phyloP scores from a whole-genome alignment of 2,329 filamentous ascomycete species.

The Aspergillus novoparasiticus region DNA sequence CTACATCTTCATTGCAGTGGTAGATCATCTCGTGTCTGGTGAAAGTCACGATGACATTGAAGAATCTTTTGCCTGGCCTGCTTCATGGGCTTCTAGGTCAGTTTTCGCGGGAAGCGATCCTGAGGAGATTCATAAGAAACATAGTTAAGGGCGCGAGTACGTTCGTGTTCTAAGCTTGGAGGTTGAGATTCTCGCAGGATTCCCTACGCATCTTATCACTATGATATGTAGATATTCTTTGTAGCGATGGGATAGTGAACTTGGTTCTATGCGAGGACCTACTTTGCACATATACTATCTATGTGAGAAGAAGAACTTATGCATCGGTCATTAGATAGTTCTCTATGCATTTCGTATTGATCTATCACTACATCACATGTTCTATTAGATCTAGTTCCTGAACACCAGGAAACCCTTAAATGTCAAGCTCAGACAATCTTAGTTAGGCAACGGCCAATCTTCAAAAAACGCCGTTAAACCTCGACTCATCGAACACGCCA shows the following conservation, averaged over 20 bases:
- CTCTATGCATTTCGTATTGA: neutral
- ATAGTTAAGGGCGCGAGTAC: neutral
- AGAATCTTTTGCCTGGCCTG: constrained; percentile 23
- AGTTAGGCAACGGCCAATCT: constrained; percentile 13
- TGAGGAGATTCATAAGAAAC: neutral
- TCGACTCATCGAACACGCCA: constrained; percentile 25
- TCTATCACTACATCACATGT: neutral
- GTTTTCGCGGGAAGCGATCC: constrained; percentile 14
- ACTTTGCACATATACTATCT: neutral
- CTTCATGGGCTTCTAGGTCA: constrained; percentile 22
- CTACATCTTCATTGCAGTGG: constrained; percentile 25
- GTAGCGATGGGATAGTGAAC: neutral
- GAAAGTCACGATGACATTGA: constrained; percentile 9
- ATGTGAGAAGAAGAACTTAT: neutral
- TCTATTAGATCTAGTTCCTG: neutral
- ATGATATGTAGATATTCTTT: neutral
- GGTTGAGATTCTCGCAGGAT: neutral
- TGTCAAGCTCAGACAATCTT: neutral
- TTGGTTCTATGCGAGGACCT: neutral
- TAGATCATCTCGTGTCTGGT: constrained; percentile 23
- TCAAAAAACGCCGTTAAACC: constrained; percentile 27
- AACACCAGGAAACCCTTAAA: neutral
- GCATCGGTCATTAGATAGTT: neutral
- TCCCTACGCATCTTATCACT: neutral
- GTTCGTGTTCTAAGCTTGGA: neutral